Evolutionary conservation across 371 early-diverging fungal species (phyloP).

Genomic region (Dipsacomyces acuminosporus): DNA sequence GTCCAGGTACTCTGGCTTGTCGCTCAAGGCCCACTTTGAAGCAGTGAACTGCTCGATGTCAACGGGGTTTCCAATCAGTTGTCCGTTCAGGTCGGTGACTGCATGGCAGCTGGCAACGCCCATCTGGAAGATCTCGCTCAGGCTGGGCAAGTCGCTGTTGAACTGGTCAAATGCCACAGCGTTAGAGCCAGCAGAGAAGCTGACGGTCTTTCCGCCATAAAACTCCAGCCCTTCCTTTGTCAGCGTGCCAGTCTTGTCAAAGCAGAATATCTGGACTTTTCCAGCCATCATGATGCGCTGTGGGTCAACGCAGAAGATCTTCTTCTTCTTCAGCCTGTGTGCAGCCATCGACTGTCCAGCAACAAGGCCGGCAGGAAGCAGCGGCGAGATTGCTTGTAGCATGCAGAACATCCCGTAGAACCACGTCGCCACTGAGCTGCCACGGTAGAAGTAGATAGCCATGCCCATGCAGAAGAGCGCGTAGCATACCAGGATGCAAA

Average conservation of each 20-base stretch:
- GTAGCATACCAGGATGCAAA: slow-evolving; percentile 61
- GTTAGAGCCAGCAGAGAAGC: background rate
- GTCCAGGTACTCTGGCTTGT: slow-evolving; percentile 23
- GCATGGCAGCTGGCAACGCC: slow-evolving; percentile 78
- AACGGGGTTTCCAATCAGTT: slow-evolving; percentile 81
- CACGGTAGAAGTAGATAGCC: slow-evolving; percentile 56
- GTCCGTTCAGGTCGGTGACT: slow-evolving; percentile 57
- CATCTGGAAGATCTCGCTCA: slow-evolving; percentile 51
- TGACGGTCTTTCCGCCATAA: slow-evolving; percentile 47
- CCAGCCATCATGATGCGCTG: slow-evolving; percentile 86
- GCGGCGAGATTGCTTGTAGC: slow-evolving; percentile 64
- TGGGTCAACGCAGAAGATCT: slow-evolving; percentile 72
- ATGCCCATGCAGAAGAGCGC: slow-evolving; percentile 57
- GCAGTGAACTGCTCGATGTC: slow-evolving; percentile 81
- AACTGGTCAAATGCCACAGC: slow-evolving; percentile 30
- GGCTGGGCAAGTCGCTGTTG: slow-evolving; percentile 41
- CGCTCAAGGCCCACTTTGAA: slow-evolving; percentile 49
- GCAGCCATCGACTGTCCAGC: slow-evolving; percentile 76
- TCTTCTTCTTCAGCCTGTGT: slow-evolving; percentile 55
- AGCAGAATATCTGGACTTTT: slow-evolving; percentile 83
- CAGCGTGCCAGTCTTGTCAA: slow-evolving; percentile 81
- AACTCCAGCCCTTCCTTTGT: slow-evolving; percentile 62
- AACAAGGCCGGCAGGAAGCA: slow-evolving; percentile 69
- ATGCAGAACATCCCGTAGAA: slow-evolving; percentile 62
- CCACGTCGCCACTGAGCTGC: slow-evolving; percentile 57